Evolutionary conservation across 1,139 yeast genomes (phyloP).

Genomic region (Debaryomycetaceae sp.): DNA sequence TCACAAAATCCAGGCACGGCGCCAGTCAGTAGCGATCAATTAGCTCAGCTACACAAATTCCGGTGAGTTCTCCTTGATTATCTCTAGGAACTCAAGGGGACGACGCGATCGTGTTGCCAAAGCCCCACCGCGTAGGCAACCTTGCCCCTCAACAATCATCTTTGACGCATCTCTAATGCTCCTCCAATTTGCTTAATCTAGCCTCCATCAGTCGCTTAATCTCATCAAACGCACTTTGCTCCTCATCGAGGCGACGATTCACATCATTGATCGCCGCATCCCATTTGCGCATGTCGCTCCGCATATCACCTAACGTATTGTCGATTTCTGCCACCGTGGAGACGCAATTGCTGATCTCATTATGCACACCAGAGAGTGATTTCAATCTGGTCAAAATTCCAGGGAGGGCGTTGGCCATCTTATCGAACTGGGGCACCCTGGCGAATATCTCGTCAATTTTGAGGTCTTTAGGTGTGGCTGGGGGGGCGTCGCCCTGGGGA

Average conservation of each 20-base stretch:
- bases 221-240: conserved; percentile 12
- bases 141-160: too few species aligned
- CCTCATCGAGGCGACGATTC: conserved; percentile 30
- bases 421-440: conserved; percentile 33
- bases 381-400: conserved; percentile 38
- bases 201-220: conserved; percentile 13
- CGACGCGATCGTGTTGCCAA: too few species aligned
- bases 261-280: conserved; percentile 30
- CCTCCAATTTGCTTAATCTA: too few species aligned
- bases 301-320: conserved; percentile 26
- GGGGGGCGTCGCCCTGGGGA: conserved; percentile 5
- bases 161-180: too few species aligned
- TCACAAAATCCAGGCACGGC: too few species aligned
- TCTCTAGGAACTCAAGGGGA: too few species aligned
- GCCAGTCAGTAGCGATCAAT: too few species aligned
- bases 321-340: conserved; percentile 31
- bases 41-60: too few species aligned
- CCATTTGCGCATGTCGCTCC: conserved; percentile 39
- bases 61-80: too few species aligned
- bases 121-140: too few species aligned
- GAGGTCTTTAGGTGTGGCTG: conserved; percentile 10
- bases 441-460: conserved; percentile 37
- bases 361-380: conserved; percentile 41
- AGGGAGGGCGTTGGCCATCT: conserved; percentile 34
- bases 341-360: conserved; percentile 28